These are phyloP conservation scores for Chalaropsis thielavioides DNA, from an alignment of 2,329 filamentous ascomycete species.

Conservation along the genomic window DNA sequence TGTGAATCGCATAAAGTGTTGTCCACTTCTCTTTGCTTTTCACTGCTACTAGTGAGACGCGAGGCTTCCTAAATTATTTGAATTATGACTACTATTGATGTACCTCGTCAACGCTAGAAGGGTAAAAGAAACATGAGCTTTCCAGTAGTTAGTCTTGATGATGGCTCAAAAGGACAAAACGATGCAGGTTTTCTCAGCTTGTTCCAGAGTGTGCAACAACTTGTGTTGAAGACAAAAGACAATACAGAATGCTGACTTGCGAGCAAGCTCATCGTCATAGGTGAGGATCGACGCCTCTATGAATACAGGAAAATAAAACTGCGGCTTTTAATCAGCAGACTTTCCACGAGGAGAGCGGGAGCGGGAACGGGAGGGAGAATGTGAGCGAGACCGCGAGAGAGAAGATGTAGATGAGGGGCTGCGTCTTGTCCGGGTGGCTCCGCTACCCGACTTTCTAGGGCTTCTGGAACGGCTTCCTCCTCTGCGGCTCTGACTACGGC, in stretches of 20 bases:
- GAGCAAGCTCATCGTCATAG: neutral
- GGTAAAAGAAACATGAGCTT: neutral
- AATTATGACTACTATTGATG: neutral
- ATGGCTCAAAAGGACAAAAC: neutral
- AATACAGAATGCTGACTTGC: neutral
- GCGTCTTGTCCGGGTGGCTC: conserved; percentile 12
- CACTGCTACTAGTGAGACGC: too few relatives aligned
- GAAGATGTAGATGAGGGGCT: conserved; percentile 14
- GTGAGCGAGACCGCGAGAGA: conserved; percentile 11
- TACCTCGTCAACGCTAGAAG: neutral
- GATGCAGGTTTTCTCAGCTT: conserved; percentile 9
- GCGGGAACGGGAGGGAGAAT: conserved; percentile 15
- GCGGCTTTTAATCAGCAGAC: conserved; percentile 38
- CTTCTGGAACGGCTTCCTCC: conserved; percentile 7
- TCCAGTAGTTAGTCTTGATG: conserved; percentile 8
- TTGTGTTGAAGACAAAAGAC: neutral
- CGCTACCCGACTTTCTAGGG: conserved; percentile 9
- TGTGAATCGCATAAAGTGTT: too few relatives aligned
- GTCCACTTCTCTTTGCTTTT: too few relatives aligned
- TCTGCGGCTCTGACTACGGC: conserved; percentile 19
- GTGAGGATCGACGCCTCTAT: neutral
- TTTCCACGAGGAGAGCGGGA: conserved; percentile 28
- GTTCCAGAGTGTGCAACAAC: neutral
- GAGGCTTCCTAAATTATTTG: too few relatives aligned
- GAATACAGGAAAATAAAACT: conserved; percentile 18